phyloP scores from a whole-genome alignment of 164 flowering plant species.

The Echeveria elegans region DNA sequence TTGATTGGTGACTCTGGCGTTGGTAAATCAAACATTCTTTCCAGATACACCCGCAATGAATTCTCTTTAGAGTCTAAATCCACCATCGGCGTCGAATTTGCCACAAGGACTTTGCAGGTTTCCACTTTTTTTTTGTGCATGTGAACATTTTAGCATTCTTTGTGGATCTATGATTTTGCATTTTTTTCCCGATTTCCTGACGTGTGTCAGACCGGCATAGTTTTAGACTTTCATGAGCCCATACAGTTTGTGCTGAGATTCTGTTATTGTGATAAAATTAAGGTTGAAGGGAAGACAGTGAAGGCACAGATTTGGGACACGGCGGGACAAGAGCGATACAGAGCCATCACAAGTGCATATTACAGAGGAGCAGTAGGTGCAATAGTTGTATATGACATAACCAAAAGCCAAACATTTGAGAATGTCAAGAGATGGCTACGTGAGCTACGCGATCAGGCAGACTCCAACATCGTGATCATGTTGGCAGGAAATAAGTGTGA shows the following conservation, averaged over 20 bases:
- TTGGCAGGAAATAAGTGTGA: slow-evolving; percentile 47
- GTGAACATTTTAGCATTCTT: not conserved
- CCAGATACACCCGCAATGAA: slow-evolving; percentile 73
- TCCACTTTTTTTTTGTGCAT: not conserved
- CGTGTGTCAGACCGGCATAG: not conserved
- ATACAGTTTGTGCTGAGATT: not conserved
- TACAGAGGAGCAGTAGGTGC: slow-evolving; percentile 94
- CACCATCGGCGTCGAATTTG: slow-evolving; percentile 78
- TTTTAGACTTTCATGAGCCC: too few relatives aligned
- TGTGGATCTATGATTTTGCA: not conserved
- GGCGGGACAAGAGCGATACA: slow-evolving; percentile 14
- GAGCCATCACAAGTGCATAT: slow-evolving; percentile 89
- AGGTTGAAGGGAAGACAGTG: slow-evolving; percentile 85
- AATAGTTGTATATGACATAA: slow-evolving; percentile 72
- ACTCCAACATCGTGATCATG: slow-evolving; percentile 86
- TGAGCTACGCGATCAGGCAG: slow-evolving; percentile 11
- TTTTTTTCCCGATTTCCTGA: not conserved
- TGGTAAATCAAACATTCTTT: slow-evolving; percentile 72
- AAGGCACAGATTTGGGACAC: slow-evolving; percentile 87
- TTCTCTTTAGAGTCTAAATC: slow-evolving; percentile 77
- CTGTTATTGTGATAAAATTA: slow-evolving; percentile 9
- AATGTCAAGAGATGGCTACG: slow-evolving; percentile 80
- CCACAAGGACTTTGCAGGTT: slow-evolving; percentile 71
- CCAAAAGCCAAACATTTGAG: slow-evolving; percentile 71
- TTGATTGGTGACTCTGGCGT: slow-evolving; percentile 79